A percentile compares a stretch with the other conserved stretches of the same genome.
Evolutionary conservation across 352 stramenopile genomes (phyloP).

Genomic region (Globisporangium cystogenes): DNA sequence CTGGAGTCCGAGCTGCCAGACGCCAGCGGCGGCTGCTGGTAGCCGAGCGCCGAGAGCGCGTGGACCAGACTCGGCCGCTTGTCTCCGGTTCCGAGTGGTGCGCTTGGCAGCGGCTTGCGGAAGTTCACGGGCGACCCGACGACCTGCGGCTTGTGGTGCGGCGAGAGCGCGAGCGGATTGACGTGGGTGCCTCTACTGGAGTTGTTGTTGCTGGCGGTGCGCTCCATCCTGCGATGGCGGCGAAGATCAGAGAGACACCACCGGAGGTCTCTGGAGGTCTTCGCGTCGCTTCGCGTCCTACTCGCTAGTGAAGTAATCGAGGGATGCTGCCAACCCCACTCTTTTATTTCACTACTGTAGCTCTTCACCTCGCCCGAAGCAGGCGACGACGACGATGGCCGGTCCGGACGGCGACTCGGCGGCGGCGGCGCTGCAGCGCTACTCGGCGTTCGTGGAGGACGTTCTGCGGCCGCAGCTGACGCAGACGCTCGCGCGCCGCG

Average conservation of each 20-base stretch:
- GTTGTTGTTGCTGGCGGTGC: background rate
- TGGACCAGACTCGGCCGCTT: slow-evolving; percentile 3
- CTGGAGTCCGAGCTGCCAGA: background rate
- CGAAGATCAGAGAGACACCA: no score
- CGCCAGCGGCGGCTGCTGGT: background rate
- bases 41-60: background rate
- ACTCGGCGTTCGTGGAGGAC: slow-evolving; percentile 9
- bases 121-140: slow-evolving; percentile 12
- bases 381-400: background rate
- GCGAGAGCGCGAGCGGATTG: background rate
- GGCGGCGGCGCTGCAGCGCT: slow-evolving; percentile 6
- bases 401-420: background rate
- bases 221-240: slow-evolving; percentile 9
- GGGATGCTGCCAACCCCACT: no score
- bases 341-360: no score
- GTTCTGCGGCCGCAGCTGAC: slow-evolving; percentile 4
- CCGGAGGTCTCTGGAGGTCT: slow-evolving; percentile 13
- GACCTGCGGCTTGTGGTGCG: slow-evolving; percentile 2
- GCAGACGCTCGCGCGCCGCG: slow-evolving; percentile 22
- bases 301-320: no score
- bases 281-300: slow-evolving; percentile 15
- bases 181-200: background rate
- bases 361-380: no score
- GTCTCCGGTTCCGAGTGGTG: background rate
- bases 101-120: slow-evolving; percentile 2